Conservation (phyloP, 2,329 filamentous ascomycete species). For the Xylaria arbuscula region DNA sequence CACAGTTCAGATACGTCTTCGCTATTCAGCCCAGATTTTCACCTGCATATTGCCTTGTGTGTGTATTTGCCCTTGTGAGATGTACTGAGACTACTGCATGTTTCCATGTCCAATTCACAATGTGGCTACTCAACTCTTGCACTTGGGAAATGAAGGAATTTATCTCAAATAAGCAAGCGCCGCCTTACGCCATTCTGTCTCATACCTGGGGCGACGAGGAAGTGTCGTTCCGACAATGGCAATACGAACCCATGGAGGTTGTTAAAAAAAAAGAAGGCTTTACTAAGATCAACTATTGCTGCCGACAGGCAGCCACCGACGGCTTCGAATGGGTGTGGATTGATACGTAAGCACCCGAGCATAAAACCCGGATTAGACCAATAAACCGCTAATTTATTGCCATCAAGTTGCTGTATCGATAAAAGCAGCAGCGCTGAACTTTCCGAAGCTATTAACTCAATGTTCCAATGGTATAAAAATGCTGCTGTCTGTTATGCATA, state of each 20-base stretch:
- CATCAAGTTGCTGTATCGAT: constrained; percentile 8
- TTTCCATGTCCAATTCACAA: neutral
- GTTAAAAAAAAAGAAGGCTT: neutral
- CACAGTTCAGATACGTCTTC: no score
- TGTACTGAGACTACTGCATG: no score
- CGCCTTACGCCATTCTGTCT: no score
- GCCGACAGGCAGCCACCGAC: neutral
- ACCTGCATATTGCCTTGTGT: no score
- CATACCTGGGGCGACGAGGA: no score
- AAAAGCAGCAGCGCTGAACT: constrained; percentile 11
- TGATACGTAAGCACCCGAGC: neutral
- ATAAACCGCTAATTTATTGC: neutral
- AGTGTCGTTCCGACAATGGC: constrained; percentile 14
- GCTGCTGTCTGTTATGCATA: no score
- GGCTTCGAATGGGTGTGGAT: constrained; percentile 3
- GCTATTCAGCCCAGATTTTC: no score
- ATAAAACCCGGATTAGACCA: neutral
- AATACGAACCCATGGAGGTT: neutral
- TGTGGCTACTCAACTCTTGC: neutral
- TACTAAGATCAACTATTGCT: neutral
- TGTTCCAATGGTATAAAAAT: no score
- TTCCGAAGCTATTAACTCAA: no score
- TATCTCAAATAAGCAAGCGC: neutral
- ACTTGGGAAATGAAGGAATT: neutral
- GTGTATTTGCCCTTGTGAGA: no score